Conservation (phyloP, 2,329 filamentous ascomycete species). For the Penicillium sp. region DNA sequence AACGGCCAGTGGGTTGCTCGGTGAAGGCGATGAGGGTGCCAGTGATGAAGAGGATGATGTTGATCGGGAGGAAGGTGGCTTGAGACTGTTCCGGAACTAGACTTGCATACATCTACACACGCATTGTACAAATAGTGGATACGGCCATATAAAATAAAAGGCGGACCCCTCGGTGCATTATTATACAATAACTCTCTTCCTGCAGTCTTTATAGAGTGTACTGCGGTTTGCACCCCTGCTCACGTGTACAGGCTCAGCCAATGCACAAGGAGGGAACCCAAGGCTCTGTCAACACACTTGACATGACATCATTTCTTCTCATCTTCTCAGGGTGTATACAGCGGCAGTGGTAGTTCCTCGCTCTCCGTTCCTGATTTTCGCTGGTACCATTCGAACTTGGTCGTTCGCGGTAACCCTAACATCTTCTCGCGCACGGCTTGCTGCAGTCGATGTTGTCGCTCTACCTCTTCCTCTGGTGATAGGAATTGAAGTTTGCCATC, state of each 20-base stretch:
- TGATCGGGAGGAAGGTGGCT: constrained; percentile 33
- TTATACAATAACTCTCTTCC: background rate
- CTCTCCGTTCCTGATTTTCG: background rate
- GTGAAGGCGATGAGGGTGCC: constrained; percentile 57
- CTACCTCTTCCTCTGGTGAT: constrained; percentile 26
- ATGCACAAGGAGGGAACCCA: background rate
- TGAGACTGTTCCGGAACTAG: constrained; percentile 35
- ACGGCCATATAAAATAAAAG: constrained; percentile 3
- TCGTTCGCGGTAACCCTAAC: constrained; percentile 24
- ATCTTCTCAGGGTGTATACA: constrained; percentile 3
- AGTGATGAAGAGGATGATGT: constrained; percentile 30
- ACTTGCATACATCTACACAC: background rate
- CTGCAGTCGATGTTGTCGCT: constrained; percentile 17
- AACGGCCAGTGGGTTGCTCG: constrained; percentile 61
- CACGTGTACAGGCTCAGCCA: background rate
- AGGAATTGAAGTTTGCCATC: constrained; percentile 26
- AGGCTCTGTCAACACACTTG: background rate
- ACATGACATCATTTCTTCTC: background rate
- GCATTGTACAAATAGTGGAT: constrained; percentile 9
- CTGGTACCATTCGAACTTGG: constrained; percentile 17
- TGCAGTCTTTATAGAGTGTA: background rate
- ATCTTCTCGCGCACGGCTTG: constrained; percentile 27
- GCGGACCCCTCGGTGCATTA: constrained; percentile 4
- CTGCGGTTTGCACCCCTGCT: background rate
- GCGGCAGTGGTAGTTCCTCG: constrained; percentile 2